Evolutionary conservation across 2,329 filamentous ascomycete species (phyloP).

Genomic region (Hypoxylon sp.): DNA sequence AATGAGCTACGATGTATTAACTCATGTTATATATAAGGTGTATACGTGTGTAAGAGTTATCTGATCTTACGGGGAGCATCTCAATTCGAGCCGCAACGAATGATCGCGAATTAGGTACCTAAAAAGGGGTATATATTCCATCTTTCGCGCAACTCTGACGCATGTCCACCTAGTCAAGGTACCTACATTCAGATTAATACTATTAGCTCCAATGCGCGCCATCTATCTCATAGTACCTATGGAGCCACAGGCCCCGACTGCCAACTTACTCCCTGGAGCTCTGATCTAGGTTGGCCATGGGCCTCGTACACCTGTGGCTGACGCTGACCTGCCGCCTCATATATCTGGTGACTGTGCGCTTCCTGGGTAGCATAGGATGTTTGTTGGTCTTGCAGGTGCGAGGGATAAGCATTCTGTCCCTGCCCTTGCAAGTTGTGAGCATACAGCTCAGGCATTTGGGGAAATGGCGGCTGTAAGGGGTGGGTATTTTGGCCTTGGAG

Average conservation of each 20-base stretch:
- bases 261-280: slow-evolving; percentile 43
- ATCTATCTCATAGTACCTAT: slow-evolving; percentile 48
- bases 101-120: no score
- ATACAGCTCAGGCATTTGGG: slow-evolving; percentile 40
- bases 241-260: slow-evolving; percentile 46
- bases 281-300: slow-evolving; percentile 40
- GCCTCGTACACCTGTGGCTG: slow-evolving; percentile 31
- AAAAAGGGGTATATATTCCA: neutral
- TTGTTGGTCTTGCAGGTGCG: slow-evolving; percentile 8
- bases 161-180: no score
- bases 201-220: slow-evolving; percentile 24
- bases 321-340: slow-evolving; percentile 43
- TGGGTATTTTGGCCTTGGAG: slow-evolving; percentile 32
- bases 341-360: slow-evolving; percentile 39
- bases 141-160: neutral
- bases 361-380: slow-evolving; percentile 30
- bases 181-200: neutral
- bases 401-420: slow-evolving; percentile 20
- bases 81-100: neutral
- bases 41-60: no score
- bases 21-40: neutral
- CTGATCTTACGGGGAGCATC: neutral
- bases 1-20: neutral
- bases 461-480: slow-evolving; percentile 20
- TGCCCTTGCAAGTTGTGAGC: slow-evolving; percentile 37